phyloP scores from a whole-genome alignment of 768 basidiomycete genomes.

The Suillus discolor region DNA sequence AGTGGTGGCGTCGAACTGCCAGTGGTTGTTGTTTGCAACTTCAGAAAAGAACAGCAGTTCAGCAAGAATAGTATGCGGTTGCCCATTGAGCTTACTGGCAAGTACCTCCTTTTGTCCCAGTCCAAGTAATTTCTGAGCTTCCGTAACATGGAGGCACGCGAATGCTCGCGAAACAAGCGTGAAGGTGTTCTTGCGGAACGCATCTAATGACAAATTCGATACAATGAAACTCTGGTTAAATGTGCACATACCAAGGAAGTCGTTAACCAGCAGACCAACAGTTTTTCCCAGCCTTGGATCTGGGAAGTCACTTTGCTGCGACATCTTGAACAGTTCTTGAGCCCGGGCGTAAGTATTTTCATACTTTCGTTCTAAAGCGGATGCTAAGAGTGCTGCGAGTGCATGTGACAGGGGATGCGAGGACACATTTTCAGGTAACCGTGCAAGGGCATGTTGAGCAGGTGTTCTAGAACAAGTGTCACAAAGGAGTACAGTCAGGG shows the following conservation, averaged over 20 bases:
- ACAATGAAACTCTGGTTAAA: constrained; percentile 1
- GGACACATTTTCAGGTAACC: constrained; percentile 53
- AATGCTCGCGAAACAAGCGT: constrained; percentile 64
- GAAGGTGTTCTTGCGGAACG: constrained; percentile 61
- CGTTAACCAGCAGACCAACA: constrained; percentile 44
- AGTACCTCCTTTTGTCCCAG: constrained; percentile 37
- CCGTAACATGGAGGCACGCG: constrained; percentile 54
- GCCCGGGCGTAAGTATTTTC: constrained; percentile 55
- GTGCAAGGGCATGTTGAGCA: constrained; percentile 58
- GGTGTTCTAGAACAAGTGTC: constrained; percentile 44
- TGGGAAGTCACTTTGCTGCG: constrained; percentile 45
- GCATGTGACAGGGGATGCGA: constrained; percentile 48
- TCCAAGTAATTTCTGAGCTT: constrained; percentile 62
- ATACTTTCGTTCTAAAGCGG: constrained; percentile 58
- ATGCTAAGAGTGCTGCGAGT: constrained; percentile 48
- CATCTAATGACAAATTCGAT: constrained; percentile 39
- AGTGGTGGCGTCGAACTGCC: constrained; percentile 52
- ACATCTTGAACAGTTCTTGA: constrained; percentile 41
- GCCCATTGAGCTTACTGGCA: constrained; percentile 25
- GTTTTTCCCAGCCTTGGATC: constrained; percentile 49
- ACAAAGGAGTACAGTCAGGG: constrained; percentile 1
- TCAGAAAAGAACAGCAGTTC: neutral
- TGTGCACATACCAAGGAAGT: constrained; percentile 53
- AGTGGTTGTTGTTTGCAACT: constrained; percentile 49
- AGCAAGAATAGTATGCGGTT: neutral